Conservation (phyloP, 768 basidiomycete genomes). For the Tubosaeta sp. region DNA sequence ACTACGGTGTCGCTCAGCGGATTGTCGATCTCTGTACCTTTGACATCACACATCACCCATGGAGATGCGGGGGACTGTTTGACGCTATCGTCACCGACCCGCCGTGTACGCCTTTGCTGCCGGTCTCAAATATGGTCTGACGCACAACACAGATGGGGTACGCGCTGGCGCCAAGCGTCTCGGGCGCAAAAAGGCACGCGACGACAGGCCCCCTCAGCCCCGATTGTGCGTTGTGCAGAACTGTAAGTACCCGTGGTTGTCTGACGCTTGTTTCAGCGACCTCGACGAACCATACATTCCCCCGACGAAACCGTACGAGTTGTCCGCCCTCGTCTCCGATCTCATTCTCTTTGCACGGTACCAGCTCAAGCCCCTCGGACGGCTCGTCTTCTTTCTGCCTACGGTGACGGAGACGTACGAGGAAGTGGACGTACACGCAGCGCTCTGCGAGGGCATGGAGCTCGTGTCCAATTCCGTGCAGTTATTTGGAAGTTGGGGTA, state of each 20-base stretch:
- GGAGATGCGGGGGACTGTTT: slow-evolving; percentile 84
- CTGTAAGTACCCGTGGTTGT: neutral
- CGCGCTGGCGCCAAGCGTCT: slow-evolving; percentile 82
- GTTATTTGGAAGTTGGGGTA: slow-evolving; percentile 92
- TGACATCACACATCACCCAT: slow-evolving; percentile 88
- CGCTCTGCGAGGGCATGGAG: slow-evolving; percentile 85
- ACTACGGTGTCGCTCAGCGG: slow-evolving; percentile 72
- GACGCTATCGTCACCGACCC: slow-evolving; percentile 96
- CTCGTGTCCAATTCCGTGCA: slow-evolving; percentile 86
- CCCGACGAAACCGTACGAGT: slow-evolving; percentile 88
- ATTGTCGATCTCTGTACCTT: slow-evolving; percentile 88
- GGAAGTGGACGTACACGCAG: slow-evolving; percentile 74
- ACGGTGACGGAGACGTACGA: slow-evolving; percentile 90
- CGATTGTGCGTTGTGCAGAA: slow-evolving; percentile 39
- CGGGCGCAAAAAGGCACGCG: slow-evolving; percentile 55
- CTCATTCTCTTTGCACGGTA: slow-evolving; percentile 80
- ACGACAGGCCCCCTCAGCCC: slow-evolving; percentile 27
- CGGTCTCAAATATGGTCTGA: neutral
- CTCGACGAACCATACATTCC: slow-evolving; percentile 76
- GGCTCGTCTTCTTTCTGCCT: slow-evolving; percentile 94
- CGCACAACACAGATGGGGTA: slow-evolving; percentile 69
- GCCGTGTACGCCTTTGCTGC: slow-evolving; percentile 59
- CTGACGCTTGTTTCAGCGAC: slow-evolving; percentile 6
- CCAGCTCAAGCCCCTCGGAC: slow-evolving; percentile 77
- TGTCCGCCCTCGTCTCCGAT: slow-evolving; percentile 77